Base-by-base conservation (phyloP, 2,329 filamentous ascomycete species). In the Colletotrichum noveboracense region DNA sequence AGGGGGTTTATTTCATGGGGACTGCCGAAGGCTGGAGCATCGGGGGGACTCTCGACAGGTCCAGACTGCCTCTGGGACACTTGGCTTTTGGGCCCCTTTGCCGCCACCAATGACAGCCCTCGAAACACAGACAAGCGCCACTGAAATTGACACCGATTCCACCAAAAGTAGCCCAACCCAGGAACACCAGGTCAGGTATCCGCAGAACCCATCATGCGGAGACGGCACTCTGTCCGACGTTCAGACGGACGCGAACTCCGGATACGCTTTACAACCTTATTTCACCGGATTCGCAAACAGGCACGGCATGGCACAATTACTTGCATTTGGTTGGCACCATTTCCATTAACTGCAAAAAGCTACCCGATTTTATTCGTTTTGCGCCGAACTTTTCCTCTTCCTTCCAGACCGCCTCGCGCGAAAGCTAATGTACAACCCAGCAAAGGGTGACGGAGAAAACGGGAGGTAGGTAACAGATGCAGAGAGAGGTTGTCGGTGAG, bases 381-480 rank as follows among this genome's bases (percentile, higher is more conserved):
- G 81, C 82, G 81, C 81, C 81, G 71, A 81, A 69, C 80, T 82
- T 80, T 83, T 82, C 81, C 81, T 80, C 80, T 79, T 76, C 78
- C 80, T 78, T 74, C 70, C 70, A 74, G 77, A 78, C 80, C 79
- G 77, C 79, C 76, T 80, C 79, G 77, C 77, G 80, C 80, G 79
- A 77, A 82, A 82, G 80, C 81, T 84, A 84, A 79, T 80, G 79
- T 83, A 83, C 82, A 84, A 81, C 83, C 83, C 81, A 82, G 81
- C 81, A 80, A 79, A 79, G 80, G 77, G 79, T 80, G 78, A 81
- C 76, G 79, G 81, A 81, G 80, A 82, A 80, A 81, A 81, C 75
- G 70, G 76, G 64, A 71, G 71, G 61, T 58, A 76, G 77, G 77
- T 79, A 82, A 84, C 80, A 84, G 80, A 82, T 84, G 83, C 82